Conservation (phyloP, 306 rosid genomes). For the Chamaecrista fasciculata region DNA sequence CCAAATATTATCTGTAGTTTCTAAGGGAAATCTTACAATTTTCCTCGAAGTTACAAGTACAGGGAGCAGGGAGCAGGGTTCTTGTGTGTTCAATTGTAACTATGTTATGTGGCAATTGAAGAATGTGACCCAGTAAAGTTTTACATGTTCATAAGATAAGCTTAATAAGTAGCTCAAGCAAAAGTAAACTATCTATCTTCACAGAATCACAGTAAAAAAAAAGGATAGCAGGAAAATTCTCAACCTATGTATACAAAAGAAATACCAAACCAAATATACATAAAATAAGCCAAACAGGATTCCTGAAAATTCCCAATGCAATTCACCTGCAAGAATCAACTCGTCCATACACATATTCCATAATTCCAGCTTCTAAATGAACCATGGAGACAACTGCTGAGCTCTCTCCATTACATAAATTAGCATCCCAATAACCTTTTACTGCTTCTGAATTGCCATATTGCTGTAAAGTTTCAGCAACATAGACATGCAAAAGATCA, state of each 20-base stretch:
- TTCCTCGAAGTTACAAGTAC: not conserved
- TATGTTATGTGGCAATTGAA: no score
- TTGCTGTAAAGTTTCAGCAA: slow-evolving; percentile 46
- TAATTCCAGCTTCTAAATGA: slow-evolving; percentile 80
- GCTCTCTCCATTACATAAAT: slow-evolving; percentile 51
- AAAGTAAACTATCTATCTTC: slow-evolving; percentile 4
- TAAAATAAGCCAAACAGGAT: not conserved
- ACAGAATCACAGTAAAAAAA: not conserved
- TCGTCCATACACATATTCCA: slow-evolving; percentile 77
- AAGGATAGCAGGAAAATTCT: not conserved
- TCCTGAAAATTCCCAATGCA: not conserved
- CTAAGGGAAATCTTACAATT: not conserved
- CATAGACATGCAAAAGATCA: slow-evolving; percentile 68
- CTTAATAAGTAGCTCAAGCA: not conserved
- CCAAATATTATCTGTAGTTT: not conserved
- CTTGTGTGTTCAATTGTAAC: not conserved
- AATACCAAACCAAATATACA: not conserved
- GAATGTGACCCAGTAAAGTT: not conserved
- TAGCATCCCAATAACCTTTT: slow-evolving; percentile 56
- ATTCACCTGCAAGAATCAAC: slow-evolving; percentile 86
- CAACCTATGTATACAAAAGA: not conserved
- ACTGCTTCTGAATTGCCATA: slow-evolving; percentile 60
- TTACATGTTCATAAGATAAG: not conserved
- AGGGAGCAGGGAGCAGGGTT: not conserved
- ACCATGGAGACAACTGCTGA: slow-evolving; percentile 55